Evolutionary conservation across 768 basidiomycete genomes (phyloP).

Genomic region (Candolleomyces eurysporus): DNA sequence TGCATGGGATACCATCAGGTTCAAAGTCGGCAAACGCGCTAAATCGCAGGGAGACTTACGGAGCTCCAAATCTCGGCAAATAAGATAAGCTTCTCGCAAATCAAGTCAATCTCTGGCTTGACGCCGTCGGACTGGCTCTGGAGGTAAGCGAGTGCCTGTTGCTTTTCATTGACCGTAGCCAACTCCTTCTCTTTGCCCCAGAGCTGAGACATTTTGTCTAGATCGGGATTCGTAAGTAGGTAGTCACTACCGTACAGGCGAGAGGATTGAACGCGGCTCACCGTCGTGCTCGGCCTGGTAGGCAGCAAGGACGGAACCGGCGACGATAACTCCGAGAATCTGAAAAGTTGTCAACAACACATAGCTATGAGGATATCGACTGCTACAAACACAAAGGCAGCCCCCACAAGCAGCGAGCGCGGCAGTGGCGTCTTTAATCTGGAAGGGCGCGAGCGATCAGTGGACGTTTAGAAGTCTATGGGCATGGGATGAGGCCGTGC

Average conservation of each 20-base stretch:
- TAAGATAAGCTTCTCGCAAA: background rate
- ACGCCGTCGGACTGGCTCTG: background rate
- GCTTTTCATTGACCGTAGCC: background rate
- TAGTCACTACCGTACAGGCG: background rate
- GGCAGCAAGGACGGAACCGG: no score
- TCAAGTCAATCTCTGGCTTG: background rate
- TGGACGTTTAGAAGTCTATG: no score
- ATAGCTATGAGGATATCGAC: background rate
- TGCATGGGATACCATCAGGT: background rate
- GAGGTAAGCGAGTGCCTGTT: background rate
- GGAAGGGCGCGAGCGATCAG: no score
- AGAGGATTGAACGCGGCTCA: background rate
- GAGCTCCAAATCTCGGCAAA: background rate
- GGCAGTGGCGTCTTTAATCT: no score
- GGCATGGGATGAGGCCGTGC: no score
- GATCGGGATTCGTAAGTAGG: background rate
- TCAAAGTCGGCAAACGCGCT: background rate
- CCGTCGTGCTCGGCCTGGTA: background rate
- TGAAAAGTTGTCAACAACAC: no score
- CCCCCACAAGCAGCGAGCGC: background rate
- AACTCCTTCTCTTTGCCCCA: background rate
- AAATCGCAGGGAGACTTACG: background rate
- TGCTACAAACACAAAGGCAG: background rate
- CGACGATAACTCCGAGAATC: no score
- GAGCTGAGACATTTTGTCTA: background rate